These are phyloP conservation scores for Boletus hoseneyae DNA, from an alignment of 1,284 basidiomycete species.

Conservation along the genomic window DNA sequence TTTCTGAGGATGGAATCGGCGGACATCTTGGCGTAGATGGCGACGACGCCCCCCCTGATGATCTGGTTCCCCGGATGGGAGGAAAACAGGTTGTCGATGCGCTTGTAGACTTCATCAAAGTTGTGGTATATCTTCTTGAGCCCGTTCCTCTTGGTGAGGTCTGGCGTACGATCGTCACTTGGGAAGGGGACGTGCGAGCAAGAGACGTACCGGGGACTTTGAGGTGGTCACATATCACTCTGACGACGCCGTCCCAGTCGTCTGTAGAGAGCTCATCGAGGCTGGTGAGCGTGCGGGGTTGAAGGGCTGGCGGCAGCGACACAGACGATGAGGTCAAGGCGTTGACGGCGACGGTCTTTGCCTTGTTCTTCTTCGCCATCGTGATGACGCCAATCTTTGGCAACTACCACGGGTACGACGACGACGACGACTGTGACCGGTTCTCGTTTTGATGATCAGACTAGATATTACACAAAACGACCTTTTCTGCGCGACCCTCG, in stretches of 20 bases:
- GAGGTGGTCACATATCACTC: constrained; percentile 48
- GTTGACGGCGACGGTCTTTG: constrained; percentile 7
- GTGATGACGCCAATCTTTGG: constrained; percentile 40
- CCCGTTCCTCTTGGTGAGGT: constrained; percentile 51
- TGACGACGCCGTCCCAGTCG: constrained; percentile 47
- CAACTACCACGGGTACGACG: constrained; percentile 58
- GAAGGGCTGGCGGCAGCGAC: constrained; percentile 14
- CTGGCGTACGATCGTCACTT: constrained; percentile 32
- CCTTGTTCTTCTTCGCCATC: constrained; percentile 21
- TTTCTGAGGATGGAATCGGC: constrained; percentile 55
- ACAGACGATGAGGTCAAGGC: not conserved
- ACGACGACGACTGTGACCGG: no score
- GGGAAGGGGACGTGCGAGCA: rapidly evolving
- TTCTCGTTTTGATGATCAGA: not conserved
- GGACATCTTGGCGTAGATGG: constrained; percentile 62
- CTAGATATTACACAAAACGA: constrained; percentile 72
- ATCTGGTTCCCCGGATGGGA: constrained; percentile 38
- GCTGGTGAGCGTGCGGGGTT: constrained; percentile 8
- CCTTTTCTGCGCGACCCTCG: constrained; percentile 56
- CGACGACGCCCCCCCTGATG: constrained; percentile 52
- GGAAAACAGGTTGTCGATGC: constrained; percentile 45
- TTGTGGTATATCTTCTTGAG: constrained; percentile 59
- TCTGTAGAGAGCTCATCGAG: constrained; percentile 32
- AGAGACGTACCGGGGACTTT: constrained; percentile 47
- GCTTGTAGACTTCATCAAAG: constrained; percentile 48